These are phyloP conservation scores for Saposhnikovia divaricata DNA, from an alignment of 129 eudicot genomes.

Conservation along the genomic window DNA sequence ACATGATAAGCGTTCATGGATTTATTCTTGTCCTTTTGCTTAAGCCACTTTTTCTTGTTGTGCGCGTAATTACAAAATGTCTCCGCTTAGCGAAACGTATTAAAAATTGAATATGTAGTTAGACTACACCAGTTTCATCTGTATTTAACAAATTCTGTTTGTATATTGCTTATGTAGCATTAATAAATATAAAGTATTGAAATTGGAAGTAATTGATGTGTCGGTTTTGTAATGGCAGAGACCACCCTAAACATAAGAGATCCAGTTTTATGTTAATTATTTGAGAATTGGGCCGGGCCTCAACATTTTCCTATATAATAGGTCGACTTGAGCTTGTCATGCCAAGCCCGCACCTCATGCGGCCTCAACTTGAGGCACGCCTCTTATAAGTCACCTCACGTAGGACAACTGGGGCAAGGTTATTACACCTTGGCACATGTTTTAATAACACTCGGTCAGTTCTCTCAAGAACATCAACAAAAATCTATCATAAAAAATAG, in stretches of 20 bases:
- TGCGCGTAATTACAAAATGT: background rate
- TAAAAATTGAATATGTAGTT: background rate
- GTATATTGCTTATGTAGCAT: background rate
- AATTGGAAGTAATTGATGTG: background rate
- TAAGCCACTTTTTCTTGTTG: background rate
- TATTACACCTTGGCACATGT: background rate
- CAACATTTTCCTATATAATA: too few relatives aligned
- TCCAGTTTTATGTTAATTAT: background rate
- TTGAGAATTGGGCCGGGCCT: background rate
- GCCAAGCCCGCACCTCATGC: too few relatives aligned
- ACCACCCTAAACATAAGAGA: background rate
- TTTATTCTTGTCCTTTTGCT: background rate
- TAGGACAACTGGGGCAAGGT: background rate
- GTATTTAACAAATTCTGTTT: background rate
- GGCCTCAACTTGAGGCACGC: too few relatives aligned
- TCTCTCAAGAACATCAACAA: background rate
- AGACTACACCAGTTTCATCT: background rate
- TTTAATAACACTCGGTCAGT: background rate
- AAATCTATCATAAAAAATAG: background rate
- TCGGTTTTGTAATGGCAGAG: background rate
- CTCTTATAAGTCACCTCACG: background rate
- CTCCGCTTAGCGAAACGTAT: background rate
- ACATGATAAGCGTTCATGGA: background rate
- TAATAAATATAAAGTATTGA: too few relatives aligned
- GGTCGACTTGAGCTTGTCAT: too few relatives aligned